Conservation (phyloP, 2,329 filamentous ascomycete species). For the Lachnellula arida region DNA sequence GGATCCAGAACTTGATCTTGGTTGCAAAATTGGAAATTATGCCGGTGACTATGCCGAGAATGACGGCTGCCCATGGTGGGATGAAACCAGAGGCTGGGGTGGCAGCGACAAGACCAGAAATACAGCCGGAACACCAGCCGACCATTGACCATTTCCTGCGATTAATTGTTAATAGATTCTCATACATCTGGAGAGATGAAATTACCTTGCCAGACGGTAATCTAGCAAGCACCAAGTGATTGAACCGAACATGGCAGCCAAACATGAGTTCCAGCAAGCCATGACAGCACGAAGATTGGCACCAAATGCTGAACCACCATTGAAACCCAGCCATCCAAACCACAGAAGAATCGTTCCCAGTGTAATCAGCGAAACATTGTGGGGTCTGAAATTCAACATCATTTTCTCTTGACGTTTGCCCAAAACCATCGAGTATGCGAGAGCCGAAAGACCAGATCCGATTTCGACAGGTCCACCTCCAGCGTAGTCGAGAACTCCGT, state of each 20-base stretch:
- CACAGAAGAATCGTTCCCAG: slow-evolving; percentile 93
- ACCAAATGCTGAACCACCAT: slow-evolving; percentile 91
- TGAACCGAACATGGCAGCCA: slow-evolving; percentile 74
- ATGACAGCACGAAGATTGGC: slow-evolving; percentile 91
- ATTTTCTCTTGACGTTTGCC: slow-evolving; percentile 97
- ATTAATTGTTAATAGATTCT: neutral
- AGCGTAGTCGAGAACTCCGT: slow-evolving; percentile 93
- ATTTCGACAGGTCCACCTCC: slow-evolving; percentile 98
- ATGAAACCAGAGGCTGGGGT: slow-evolving; percentile 67
- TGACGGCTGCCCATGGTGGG: slow-evolving; percentile 61
- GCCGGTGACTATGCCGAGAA: slow-evolving; percentile 63
- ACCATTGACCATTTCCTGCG: slow-evolving; percentile 81
- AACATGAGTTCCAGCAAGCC: slow-evolving; percentile 96
- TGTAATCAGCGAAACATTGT: slow-evolving; percentile 97
- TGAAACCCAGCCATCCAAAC: slow-evolving; percentile 99
- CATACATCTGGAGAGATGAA: slow-evolving; percentile 30
- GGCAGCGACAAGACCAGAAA: slow-evolving; percentile 65
- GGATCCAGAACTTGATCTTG: slow-evolving; percentile 51
- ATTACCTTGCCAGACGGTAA: slow-evolving; percentile 62
- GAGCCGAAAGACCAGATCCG: slow-evolving; percentile 82
- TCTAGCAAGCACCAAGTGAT: slow-evolving; percentile 95
- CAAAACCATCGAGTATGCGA: slow-evolving; percentile 94
- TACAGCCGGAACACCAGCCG: slow-evolving; percentile 67
- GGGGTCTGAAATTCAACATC: slow-evolving; percentile 99
- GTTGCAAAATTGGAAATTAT: slow-evolving; percentile 64